Base-by-base conservation (phyloP, 768 basidiomycete genomes). In the Psilocybe tampanensis region DNA sequence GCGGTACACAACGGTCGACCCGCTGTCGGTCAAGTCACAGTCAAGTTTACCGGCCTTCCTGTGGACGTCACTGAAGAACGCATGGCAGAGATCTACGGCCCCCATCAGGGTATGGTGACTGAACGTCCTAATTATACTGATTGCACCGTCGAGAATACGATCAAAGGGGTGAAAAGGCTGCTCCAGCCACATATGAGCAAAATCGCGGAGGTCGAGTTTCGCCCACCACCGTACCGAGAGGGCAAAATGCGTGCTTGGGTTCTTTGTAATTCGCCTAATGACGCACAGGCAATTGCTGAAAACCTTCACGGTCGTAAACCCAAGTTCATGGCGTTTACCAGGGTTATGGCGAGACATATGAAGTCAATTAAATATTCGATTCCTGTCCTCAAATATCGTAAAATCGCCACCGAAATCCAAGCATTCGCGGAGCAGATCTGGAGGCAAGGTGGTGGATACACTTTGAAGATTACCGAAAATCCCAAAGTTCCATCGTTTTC, bases 41-140 rank as follows among this genome's bases (percentile, higher is more conserved):
- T 93, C 51, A 81, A 81, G 17, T 82, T 92, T 61, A 66, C 67
- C 5, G 76, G 80, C 4, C 65, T 91, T 4, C 86, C 88, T 1
- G 65, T 79, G 0, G 72, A 75, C 41, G 70, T 76, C 0, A 72
- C 66, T 1, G 68, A 77, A 19, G 67, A 76, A 17, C 75, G 75
- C 12, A 65, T 88, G 63, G 70, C 44, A 62, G 70, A 55, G 22
- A 21, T 72, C 23, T 84, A 84, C 57, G 77, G 77, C 3, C 65
- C 71, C 1, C 76, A 81, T 1, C 75, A 79, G 21, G 82, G 79
- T 8, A 73, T 83, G 44, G 80, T 86, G 70, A 68, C 84, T 61
- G 78, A 77, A 5, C 78, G 77, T 15, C 76, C 80, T 1, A 84
- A 82, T 23, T 74, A 77, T 56, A 61, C 53, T 6, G 62, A 66